A percentile compares a stretch with the other conserved stretches of the same genome.
These are phyloP conservation scores for Aspergillus ellipticus DNA, from an alignment of 495 filamentous ascomycete species.

Conservation along the genomic window DNA sequence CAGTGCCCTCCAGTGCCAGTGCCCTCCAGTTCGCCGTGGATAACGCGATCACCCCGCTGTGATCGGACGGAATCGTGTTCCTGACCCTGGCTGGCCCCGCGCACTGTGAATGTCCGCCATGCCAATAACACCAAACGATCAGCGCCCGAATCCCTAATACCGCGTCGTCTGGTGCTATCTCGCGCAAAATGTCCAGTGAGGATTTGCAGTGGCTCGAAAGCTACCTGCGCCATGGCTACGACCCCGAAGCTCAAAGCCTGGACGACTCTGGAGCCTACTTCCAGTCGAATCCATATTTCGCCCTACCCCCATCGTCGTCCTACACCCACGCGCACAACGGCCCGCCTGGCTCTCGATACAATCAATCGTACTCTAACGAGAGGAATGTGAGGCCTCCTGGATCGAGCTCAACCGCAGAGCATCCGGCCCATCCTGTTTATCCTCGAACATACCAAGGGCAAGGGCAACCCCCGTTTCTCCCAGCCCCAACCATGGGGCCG, in stretches of 20 bases:
- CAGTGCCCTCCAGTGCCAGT: too few species aligned
- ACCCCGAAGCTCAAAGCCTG: background rate
- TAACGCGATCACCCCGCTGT: too few species aligned
- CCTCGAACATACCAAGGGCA: background rate
- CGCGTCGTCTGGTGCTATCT: background rate
- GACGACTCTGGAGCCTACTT: background rate
- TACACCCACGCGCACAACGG: background rate
- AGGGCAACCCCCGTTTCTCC: background rate
- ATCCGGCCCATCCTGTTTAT: background rate
- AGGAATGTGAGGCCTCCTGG: conserved; percentile 1
- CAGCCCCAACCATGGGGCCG: background rate
- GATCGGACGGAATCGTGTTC: background rate
- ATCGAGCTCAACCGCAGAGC: background rate
- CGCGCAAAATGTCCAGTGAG: conserved; percentile 13
- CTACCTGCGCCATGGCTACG: background rate
- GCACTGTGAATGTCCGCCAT: background rate
- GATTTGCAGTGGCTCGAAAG: conserved; percentile 15
- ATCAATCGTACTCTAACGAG: background rate
- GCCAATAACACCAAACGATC: background rate
- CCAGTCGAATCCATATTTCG: background rate
- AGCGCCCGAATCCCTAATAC: background rate
- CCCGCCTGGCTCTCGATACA: background rate
- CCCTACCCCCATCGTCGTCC: background rate
- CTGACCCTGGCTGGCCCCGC: background rate
- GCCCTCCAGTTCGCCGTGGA: too few species aligned